Conservation (phyloP, 1,284 basidiomycete species). For the Hymenochaete sp. region DNA sequence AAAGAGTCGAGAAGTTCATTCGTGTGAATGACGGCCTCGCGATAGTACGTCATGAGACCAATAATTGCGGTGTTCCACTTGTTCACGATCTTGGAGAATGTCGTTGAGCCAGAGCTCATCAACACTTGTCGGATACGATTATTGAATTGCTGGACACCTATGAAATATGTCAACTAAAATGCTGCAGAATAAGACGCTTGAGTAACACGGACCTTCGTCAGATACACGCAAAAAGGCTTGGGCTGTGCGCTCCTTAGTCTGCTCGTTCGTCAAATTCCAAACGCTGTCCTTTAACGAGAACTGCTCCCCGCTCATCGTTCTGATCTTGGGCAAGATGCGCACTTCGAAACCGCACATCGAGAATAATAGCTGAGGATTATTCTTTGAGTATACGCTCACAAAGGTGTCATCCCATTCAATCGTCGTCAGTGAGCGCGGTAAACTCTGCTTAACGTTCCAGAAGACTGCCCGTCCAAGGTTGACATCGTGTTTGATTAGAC, state of each 20-base stretch:
- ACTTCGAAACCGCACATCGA: conserved; percentile 98
- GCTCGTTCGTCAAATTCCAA: conserved; percentile 95
- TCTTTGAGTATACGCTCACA: conserved; percentile 92
- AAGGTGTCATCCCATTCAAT: conserved; percentile 99
- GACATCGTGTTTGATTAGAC: conserved; percentile 98
- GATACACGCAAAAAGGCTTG: conserved; percentile 97
- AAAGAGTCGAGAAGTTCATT: conserved; percentile 90
- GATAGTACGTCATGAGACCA: conserved; percentile 96
- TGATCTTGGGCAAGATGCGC: conserved; percentile 91
- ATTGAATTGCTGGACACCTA: conserved; percentile 90
- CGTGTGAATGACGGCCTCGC: conserved; percentile 97
- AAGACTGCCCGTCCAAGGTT: conserved; percentile 97
- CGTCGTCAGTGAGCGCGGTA: conserved; percentile 93
- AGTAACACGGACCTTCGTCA: conserved; percentile 60
- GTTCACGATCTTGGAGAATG: conserved; percentile 99
- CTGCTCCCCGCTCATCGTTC: conserved; percentile 92
- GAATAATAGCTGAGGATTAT: conserved; percentile 97
- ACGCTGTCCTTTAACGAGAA: conserved; percentile 96
- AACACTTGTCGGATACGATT: conserved; percentile 94
- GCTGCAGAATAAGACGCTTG: conserved; percentile 9
- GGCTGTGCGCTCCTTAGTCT: conserved; percentile 94
- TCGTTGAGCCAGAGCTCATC: conserved; percentile 98
- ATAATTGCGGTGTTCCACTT: conserved; percentile 98
- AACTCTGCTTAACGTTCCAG: conserved; percentile 98
- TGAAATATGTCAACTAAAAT: conserved; percentile 20